A percentile compares a stretch with the other conserved stretches of the same genome.
Conservation (phyloP, 257 asterid genomes). For the Schizonepeta tenuifolia region DNA sequence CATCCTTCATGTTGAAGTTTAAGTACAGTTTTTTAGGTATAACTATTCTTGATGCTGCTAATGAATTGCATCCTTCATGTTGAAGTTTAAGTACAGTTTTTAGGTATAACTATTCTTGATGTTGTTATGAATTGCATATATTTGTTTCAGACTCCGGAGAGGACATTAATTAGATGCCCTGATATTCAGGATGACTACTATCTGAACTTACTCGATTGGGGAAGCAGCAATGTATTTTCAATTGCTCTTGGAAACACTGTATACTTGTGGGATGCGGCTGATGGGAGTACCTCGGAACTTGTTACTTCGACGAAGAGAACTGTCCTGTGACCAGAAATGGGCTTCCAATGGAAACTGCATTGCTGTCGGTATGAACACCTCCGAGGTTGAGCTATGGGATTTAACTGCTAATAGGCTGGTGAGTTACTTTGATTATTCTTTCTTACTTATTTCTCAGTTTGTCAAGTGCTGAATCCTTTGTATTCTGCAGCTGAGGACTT, state of each 20-base stretch:
- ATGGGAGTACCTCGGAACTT: constrained; percentile 78
- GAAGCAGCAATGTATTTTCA: constrained; percentile 86
- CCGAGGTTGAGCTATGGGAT: constrained; percentile 95
- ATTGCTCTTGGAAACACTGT: constrained; percentile 86
- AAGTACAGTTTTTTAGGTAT: too few species aligned
- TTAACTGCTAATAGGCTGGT: constrained; percentile 73
- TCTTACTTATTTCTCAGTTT: neutral
- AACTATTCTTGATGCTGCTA: too few species aligned
- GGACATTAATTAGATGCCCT: constrained; percentile 94
- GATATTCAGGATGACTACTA: constrained; percentile 87
- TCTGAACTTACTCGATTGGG: constrained; percentile 91
- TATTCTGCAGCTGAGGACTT: constrained; percentile 71
- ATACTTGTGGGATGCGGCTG: constrained; percentile 90
- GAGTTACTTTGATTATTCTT: constrained; percentile 27
- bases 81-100: too few species aligned
- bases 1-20: too few species aligned
- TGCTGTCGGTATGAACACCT: constrained; percentile 83
- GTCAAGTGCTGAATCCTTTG: constrained; percentile 1
- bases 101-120: neutral
- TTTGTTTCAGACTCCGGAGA: constrained; percentile 82
- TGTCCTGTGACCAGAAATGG: constrained; percentile 96
- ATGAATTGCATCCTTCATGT: too few species aligned
- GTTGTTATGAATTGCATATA: constrained; percentile 15
- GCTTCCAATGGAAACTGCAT: constrained; percentile 89
- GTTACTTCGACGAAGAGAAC: constrained; percentile 76